These are phyloP conservation scores for Nematocida sp. DNA, from an alignment of 371 early-diverging fungal genomes.

Conservation along the genomic window DNA sequence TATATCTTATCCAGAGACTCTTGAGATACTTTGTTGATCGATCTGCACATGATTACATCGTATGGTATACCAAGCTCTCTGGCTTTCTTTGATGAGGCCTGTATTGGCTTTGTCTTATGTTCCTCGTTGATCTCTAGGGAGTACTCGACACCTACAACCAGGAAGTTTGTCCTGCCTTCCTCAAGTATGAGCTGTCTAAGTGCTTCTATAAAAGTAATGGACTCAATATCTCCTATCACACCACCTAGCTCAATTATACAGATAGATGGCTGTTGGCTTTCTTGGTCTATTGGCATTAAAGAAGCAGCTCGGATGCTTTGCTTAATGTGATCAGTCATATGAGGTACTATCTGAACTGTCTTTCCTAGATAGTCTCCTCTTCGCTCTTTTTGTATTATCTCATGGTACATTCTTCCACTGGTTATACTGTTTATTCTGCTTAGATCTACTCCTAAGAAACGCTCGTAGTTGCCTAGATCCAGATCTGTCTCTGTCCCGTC, in stretches of 20 bases:
- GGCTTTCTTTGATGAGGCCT: conserved; percentile 82
- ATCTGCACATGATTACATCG: conserved; percentile 89
- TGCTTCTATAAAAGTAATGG: conserved; percentile 92
- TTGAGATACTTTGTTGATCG: conserved; percentile 71
- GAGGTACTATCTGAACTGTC: conserved; percentile 94
- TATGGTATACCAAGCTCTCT: conserved; percentile 87
- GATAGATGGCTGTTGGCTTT: conserved; percentile 71
- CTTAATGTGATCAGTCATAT: conserved; percentile 89
- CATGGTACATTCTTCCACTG: conserved; percentile 88
- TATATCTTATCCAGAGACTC: conserved; percentile 81
- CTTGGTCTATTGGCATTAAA: conserved; percentile 67
- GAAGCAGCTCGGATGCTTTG: conserved; percentile 88
- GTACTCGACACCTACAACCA: conserved; percentile 86
- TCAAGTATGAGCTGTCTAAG: conserved; percentile 95
- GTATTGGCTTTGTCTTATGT: conserved; percentile 97
- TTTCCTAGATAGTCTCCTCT: conserved; percentile 91
- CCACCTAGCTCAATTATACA: conserved; percentile 98
- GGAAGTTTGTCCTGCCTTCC: conserved; percentile 89
- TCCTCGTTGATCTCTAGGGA: conserved; percentile 91
- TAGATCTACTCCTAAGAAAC: conserved; percentile 82
- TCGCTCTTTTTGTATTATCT: conserved; percentile 83
- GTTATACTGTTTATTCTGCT: conserved; percentile 92
- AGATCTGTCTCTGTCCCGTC: conserved; percentile 98
- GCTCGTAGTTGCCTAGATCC: conserved; percentile 96
- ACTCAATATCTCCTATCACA: conserved; percentile 95